Percentiles rank a stretch among this genome's conserved stretches.
phyloP scores from a whole-genome alignment of 2,329 filamentous ascomycete species.

The Simplicillium sp. region DNA sequence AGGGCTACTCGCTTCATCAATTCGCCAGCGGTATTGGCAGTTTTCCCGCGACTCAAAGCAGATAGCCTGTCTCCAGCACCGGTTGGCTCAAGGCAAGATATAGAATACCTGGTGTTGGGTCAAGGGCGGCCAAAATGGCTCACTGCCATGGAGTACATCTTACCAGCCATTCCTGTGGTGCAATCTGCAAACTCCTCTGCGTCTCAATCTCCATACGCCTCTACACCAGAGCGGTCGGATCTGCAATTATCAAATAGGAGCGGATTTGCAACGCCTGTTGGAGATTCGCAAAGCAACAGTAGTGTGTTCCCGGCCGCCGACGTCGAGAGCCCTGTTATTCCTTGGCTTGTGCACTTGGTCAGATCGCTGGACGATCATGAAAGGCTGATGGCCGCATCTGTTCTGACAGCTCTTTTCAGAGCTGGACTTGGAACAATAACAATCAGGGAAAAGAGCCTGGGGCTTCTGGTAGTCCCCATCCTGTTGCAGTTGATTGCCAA shows the following conservation, averaged over 20 bases:
- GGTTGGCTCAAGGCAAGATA: conserved; percentile 38
- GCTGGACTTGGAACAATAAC: conserved; percentile 55
- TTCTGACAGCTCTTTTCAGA: conserved; percentile 62
- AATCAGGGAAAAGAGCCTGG: conserved; percentile 51
- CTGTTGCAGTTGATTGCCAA: conserved; percentile 52
- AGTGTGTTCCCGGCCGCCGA: conserved; percentile 39
- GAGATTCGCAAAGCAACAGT: conserved; percentile 15
- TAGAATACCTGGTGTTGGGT: conserved; percentile 42
- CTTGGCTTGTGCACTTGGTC: conserved; percentile 61
- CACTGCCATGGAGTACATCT: conserved; percentile 55
- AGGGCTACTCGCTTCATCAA: conserved; percentile 63
- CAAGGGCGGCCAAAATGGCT: conserved; percentile 33
- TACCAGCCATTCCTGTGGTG: conserved; percentile 44
- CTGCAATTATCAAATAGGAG: conserved; percentile 8
- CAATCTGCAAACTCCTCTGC: conserved; percentile 19
- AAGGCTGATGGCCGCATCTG: conserved; percentile 57
- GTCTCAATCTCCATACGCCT: conserved; percentile 12
- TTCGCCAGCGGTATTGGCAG: conserved; percentile 58
- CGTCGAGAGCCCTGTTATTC: conserved; percentile 60
- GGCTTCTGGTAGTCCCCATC: conserved; percentile 59
- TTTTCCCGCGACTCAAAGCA: conserved; percentile 54
- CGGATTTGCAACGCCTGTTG: conserved; percentile 19
- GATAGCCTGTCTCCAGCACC: conserved; percentile 35
- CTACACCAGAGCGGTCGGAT: conserved; percentile 3
- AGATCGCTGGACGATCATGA: conserved; percentile 48